Evolutionary conservation across 257 asterid genomes (phyloP).

Genomic region (Paraleonurus japonicus): DNA sequence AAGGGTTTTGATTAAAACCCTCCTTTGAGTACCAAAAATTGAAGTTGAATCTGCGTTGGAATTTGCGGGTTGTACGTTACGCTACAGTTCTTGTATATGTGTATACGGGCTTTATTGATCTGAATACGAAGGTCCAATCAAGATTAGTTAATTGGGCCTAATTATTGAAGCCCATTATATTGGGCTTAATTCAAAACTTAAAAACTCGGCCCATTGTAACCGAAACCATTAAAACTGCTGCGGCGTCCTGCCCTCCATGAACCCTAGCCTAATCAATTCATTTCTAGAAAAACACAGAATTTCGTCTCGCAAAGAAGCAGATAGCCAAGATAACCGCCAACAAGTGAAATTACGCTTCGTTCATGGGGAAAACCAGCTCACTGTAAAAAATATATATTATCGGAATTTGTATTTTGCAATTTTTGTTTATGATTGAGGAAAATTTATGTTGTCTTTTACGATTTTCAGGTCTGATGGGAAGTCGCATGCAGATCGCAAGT

Average conservation of each 20-base stretch:
- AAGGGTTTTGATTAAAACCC: slow-evolving; percentile 36
- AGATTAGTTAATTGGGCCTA: too few relatives aligned
- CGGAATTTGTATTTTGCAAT: background rate
- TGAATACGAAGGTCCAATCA: background rate
- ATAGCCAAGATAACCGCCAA: background rate
- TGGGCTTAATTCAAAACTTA: background rate
- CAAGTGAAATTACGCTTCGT: background rate
- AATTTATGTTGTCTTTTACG: background rate
- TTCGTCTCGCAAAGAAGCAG: background rate
- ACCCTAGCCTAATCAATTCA: slow-evolving; percentile 33
- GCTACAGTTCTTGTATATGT: background rate
- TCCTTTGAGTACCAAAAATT: background rate
- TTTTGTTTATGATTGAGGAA: background rate
- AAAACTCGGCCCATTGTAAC: background rate
- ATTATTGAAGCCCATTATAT: background rate
- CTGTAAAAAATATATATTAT: slow-evolving; percentile 26
- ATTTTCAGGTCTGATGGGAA: slow-evolving; percentile 45
- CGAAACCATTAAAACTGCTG: background rate
- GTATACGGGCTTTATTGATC: background rate
- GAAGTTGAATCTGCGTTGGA: background rate
- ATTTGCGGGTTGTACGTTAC: slow-evolving; percentile 1
- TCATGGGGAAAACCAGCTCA: slow-evolving; percentile 49
- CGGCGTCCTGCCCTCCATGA: background rate
- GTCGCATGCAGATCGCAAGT: slow-evolving; percentile 54
- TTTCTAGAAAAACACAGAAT: background rate